A percentile compares a stretch with the other conserved stretches of the same genome.
Evolutionary conservation across 1,284 basidiomycete species (phyloP).

Genomic region (Trametes hirsuta): DNA sequence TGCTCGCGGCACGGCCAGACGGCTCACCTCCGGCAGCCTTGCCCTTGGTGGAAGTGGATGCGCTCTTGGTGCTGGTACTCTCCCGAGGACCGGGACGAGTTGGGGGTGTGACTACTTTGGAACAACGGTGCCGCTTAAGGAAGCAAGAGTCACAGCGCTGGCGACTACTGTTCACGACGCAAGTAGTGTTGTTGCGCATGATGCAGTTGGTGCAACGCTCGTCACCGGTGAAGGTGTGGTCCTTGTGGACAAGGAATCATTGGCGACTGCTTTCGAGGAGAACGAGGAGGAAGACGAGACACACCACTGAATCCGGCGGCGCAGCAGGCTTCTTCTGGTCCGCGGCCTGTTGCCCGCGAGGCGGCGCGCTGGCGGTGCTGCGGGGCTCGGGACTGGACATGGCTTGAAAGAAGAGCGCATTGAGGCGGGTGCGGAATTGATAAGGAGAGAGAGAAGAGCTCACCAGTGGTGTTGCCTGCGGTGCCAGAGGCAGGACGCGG

Average conservation of each 20-base stretch:
- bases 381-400: constrained; percentile 25
- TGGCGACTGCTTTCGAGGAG: not conserved
- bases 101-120: constrained; percentile 27
- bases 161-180: constrained; percentile 26
- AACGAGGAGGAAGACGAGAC: constrained; percentile 1
- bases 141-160: constrained; percentile 28
- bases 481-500: constrained; percentile 17
- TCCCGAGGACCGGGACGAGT: constrained; percentile 21
- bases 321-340: constrained; percentile 22
- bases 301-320: constrained; percentile 21
- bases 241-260: not conserved
- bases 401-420: constrained; percentile 8
- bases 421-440: constrained; percentile 20
- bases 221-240: constrained; percentile 24
- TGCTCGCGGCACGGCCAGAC: not conserved
- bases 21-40: constrained; percentile 22
- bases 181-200: constrained; percentile 20
- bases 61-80: constrained; percentile 17
- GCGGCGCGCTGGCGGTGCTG: constrained; percentile 25
- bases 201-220: constrained; percentile 27
- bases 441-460: constrained; percentile 13
- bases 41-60: constrained; percentile 20
- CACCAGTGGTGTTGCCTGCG: constrained; percentile 24
- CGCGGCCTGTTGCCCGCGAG: constrained; percentile 12
- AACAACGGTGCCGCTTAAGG: constrained; percentile 25